phyloP scores from a whole-genome alignment of 2,329 filamentous ascomycete genomes.

The Sclerotinia subarctica region DNA sequence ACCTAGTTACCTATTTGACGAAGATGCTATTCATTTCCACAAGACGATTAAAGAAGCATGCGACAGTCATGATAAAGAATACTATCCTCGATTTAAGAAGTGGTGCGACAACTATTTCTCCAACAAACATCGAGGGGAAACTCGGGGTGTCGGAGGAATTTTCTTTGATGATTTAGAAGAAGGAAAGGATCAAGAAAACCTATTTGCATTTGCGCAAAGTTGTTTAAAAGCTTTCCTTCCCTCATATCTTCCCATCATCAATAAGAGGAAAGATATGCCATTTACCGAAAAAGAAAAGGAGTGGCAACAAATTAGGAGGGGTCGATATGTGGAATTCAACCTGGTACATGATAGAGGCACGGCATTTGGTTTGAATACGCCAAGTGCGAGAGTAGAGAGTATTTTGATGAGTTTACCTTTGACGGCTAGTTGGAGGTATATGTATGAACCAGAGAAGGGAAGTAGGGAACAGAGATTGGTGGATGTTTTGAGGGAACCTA shows the following conservation, averaged over 20 bases:
- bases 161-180: conserved; percentile 97
- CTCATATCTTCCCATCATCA: conserved; percentile 84
- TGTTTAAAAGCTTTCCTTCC: conserved; percentile 85
- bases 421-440: conserved; percentile 93
- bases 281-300: conserved; percentile 83
- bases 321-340: conserved; percentile 98
- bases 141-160: conserved; percentile 87
- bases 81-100: conserved; percentile 92
- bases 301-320: conserved; percentile 92
- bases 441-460: conserved; percentile 77
- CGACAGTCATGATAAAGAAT: conserved; percentile 86
- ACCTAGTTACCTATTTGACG: conserved; percentile 90
- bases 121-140: conserved; percentile 86
- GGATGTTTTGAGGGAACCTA: conserved; percentile 63
- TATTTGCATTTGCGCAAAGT: conserved; percentile 86
- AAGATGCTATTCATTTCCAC: conserved; percentile 97
- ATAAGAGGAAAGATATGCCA: conserved; percentile 86
- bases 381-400: conserved; percentile 87
- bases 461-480: conserved; percentile 77
- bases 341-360: conserved; percentile 95
- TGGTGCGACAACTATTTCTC: conserved; percentile 99
- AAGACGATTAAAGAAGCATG: conserved; percentile 87
- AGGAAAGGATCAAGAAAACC: conserved; percentile 81
- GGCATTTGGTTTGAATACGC: conserved; percentile 88
- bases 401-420: conserved; percentile 96